phyloP scores from a whole-genome alignment of 345 rosid genomes.

The Acer campestre region DNA sequence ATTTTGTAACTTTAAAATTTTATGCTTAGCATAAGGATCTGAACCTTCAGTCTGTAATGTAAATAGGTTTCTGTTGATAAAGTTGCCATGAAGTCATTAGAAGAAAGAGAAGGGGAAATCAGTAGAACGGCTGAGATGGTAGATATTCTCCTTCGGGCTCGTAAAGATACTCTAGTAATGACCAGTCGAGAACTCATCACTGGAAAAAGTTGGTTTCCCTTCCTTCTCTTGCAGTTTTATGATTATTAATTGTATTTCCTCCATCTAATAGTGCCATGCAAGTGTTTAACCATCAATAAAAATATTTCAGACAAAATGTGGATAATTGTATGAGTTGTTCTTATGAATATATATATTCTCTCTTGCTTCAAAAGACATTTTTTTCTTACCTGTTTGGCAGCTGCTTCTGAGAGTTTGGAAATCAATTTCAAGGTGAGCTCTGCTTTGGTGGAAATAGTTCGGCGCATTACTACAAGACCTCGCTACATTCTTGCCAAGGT shows the following conservation, averaged over 20 bases:
- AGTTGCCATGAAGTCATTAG: constrained; percentile 71
- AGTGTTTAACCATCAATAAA: not conserved
- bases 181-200: constrained; percentile 90
- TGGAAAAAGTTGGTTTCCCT: constrained; percentile 66
- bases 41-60: not conserved
- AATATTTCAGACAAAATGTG: not conserved
- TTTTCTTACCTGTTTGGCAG: constrained; percentile 44
- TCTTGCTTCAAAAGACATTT: not conserved
- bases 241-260: not conserved
- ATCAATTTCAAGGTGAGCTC: constrained; percentile 98
- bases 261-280: constrained; percentile 9
- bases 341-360: not conserved
- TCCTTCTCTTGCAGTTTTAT: not conserved
- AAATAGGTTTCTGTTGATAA: constrained; percentile 81
- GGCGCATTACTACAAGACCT: constrained; percentile 75
- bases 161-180: constrained; percentile 81
- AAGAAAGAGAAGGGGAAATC: constrained; percentile 79
- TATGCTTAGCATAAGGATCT: too few relatives aligned
- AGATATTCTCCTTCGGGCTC: constrained; percentile 58
- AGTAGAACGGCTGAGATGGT: constrained; percentile 76
- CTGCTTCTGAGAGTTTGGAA: constrained; percentile 87
- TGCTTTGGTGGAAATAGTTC: constrained; percentile 89
- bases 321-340: not conserved
- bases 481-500: constrained; percentile 99
- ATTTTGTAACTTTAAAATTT: too few relatives aligned